Base-by-base conservation (phyloP, 2,329 filamentous ascomycete genomes). In the Alternaria postmessia region DNA sequence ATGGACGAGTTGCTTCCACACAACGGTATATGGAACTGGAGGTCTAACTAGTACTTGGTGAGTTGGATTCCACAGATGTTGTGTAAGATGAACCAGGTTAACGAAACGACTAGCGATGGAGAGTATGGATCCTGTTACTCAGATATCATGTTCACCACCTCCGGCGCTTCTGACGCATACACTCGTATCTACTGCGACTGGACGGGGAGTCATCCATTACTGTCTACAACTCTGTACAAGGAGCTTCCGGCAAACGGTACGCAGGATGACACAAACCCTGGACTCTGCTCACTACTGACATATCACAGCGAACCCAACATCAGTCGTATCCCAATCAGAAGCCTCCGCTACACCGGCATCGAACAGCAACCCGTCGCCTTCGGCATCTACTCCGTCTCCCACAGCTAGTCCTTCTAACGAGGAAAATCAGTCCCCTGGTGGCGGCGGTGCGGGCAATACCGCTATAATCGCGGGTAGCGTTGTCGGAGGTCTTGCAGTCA, bases 141-240 rank as follows among this genome's bases (percentile, higher is more conserved):
- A 12, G 52, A 55, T 20, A 47, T 55, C 7, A 55, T 47, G 32
- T 28, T 48, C 22, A 41, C 34, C n/a, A 47, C 52, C 11, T 43
- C 28, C 5, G 42, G 52, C 12, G 52, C 42, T 22, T 26, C 42
- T 26, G 43, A 44, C n/a, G 32, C 34, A 5, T 41, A 22, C 32
- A 55, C 52, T 18, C 52, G 52, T 28, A 55, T 55, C 11, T 55
- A 55, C n/a, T 55, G 52, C 32, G 52, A 55, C 20, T 55, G 52
- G 42, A 55, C 52, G 12, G 52, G 42, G n/a, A 18, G 32, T 11
- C 52, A 55, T 39, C 11, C 26, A 24, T 44, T 38, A 6, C n/a
- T 55, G 30, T 38, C 42, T n/a, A 55, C 30, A n/a, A 55, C 41
- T 30, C 22, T 55, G 0, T 55, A 55, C 24, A n/a, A 55, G 20